Evolutionary conservation across 2,329 filamentous ascomycete genomes (phyloP), one percentile per base, ranked within the genome.

Genomic region (Pyrenophora graminea): DNA sequence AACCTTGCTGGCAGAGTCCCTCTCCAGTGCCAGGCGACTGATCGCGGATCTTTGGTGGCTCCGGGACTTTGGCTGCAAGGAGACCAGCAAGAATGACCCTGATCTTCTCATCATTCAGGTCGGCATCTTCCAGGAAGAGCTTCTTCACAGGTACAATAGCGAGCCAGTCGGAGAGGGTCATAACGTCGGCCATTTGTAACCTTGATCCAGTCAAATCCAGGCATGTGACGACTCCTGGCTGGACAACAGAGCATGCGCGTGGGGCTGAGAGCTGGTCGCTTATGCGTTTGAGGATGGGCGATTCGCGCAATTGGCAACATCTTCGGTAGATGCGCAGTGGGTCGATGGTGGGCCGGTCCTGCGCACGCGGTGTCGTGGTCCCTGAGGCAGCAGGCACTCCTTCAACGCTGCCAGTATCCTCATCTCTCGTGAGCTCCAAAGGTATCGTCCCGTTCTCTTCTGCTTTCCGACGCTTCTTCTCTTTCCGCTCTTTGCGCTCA

Each of bases 261-360:
- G 86, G 81, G 32, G 87, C 84, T 32, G 84, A 85, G 4, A 99
- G 86, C 71, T 97, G 91, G 65, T 96, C 90, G 0, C 90, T 93
- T 39, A 99, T 88, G 66, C 90, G 90, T 72, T 95, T 96, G 17
- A 97, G 78, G 45, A 97, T 92, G 0, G 91, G 90, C 0, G 91
- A 95, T 74, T 97, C 94, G 51, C 94, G 85, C 25, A 99, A 78
- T 69, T 97, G 93, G 69, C 94, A 97, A 71, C 94, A 97, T 67
- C 94, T 83, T 59, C 93, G 84, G 73, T 99, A 99, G 65, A 99
- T 96, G 51, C 93, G 84, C 12, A 92, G 85, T 2, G 94, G 93
- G 67, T 97, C 94, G 1, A 89, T 96, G 0, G 93, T 97, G 0
- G 93, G 92, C 43, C 83, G 79, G 54, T 83, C 80, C 65, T 90